These are phyloP conservation scores for Geotrichum restrictum DNA, from an alignment of 1,139 yeast species.

Conservation along the genomic window DNA sequence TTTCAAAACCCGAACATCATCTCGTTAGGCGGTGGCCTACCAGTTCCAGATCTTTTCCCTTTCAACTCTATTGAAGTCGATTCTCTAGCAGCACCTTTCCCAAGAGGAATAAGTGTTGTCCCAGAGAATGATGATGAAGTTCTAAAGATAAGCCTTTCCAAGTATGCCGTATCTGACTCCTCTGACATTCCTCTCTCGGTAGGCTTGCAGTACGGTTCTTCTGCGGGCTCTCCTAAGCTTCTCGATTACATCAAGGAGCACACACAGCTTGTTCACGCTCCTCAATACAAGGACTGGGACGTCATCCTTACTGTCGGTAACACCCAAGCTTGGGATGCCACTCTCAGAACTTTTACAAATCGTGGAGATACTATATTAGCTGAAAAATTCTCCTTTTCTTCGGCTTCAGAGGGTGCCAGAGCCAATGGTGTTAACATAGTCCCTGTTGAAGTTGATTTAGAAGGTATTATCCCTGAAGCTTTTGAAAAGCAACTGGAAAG, in stretches of 20 bases:
- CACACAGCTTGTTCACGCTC: slow-evolving; percentile 59
- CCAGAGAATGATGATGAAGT: slow-evolving; percentile 49
- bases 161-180: slow-evolving; percentile 7
- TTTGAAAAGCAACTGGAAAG: slow-evolving; percentile 58
- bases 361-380: slow-evolving; percentile 77
- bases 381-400: slow-evolving; percentile 78
- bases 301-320: slow-evolving; percentile 65
- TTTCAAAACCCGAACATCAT: slow-evolving; percentile 69
- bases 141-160: slow-evolving; percentile 14
- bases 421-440: slow-evolving; percentile 66
- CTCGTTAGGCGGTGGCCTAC: slow-evolving; percentile 94
- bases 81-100: slow-evolving; percentile 73
- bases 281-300: slow-evolving; percentile 68
- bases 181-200: slow-evolving; percentile 70
- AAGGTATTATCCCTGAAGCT: slow-evolving; percentile 74
- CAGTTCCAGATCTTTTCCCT: slow-evolving; percentile 86
- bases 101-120: slow-evolving; percentile 67
- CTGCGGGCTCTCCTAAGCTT: slow-evolving; percentile 75
- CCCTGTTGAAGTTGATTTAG: slow-evolving; percentile 74
- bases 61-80: slow-evolving; percentile 69
- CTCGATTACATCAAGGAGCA: slow-evolving; percentile 69
- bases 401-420: slow-evolving; percentile 77
- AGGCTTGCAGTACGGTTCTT: slow-evolving; percentile 86
- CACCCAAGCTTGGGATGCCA: slow-evolving; percentile 85
- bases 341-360: slow-evolving; percentile 71